These are phyloP conservation scores for Torulaspora pretoriensis DNA, from an alignment of 1,139 yeast genomes.

Conservation along the genomic window DNA sequence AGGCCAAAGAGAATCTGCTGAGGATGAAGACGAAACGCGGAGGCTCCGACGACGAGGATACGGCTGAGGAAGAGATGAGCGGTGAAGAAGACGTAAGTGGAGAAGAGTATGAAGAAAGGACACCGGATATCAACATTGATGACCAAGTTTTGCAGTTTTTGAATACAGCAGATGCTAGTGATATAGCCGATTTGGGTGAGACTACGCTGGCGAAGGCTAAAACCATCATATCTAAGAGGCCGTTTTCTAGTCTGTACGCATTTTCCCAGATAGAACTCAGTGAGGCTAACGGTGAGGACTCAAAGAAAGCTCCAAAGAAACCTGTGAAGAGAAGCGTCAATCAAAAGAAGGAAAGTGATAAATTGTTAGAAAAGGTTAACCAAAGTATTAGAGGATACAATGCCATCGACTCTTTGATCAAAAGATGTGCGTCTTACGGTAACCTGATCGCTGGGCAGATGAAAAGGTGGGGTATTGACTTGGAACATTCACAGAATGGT, in stretches of 20 bases:
- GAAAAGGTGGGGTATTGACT: constrained; percentile 77
- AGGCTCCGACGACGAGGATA: constrained; percentile 35
- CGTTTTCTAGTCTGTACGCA: constrained; percentile 61
- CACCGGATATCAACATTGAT: constrained; percentile 49
- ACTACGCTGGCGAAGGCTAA: constrained; percentile 67
- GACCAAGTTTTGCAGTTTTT: constrained; percentile 68
- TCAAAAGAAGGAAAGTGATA: constrained; percentile 64
- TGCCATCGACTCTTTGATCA: constrained; percentile 87
- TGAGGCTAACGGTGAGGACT: constrained; percentile 30
- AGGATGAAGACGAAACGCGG: constrained; percentile 17
- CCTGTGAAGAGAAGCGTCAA: constrained; percentile 17
- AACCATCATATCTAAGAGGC: constrained; percentile 58
- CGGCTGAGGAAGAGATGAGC: constrained; percentile 38
- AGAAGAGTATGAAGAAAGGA: constrained; percentile 40
- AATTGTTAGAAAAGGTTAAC: constrained; percentile 66
- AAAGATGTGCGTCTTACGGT: constrained; percentile 78
- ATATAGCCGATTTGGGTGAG: constrained; percentile 74
- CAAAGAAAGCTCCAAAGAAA: constrained; percentile 18
- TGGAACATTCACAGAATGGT: constrained; percentile 52
- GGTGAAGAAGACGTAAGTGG: constrained; percentile 46
- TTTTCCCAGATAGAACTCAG: constrained; percentile 44
- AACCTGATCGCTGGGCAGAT: constrained; percentile 65
- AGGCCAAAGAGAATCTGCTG: constrained; percentile 24
- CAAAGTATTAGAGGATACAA: constrained; percentile 78
- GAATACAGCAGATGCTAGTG: constrained; percentile 70